Evolutionary conservation across 345 rosid genomes (phyloP), one percentile per base, ranked within the genome.

Genomic region (Moricandia arvensis): DNA sequence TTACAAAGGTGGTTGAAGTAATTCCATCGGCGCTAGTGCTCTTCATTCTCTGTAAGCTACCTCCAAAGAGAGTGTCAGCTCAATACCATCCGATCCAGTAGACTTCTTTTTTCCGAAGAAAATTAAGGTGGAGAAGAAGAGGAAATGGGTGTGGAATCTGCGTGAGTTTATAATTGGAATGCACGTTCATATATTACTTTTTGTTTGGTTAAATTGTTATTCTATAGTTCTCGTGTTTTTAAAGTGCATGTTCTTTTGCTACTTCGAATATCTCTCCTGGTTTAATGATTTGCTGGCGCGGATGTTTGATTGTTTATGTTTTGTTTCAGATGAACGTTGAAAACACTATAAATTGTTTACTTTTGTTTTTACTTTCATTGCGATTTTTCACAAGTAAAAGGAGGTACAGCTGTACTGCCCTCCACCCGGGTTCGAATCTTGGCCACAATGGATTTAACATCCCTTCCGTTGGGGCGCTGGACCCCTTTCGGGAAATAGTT

Each of bases 21-120:
- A 87, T 93, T 63, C 99, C 99, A 68, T 93, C 99, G 1, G 95
- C 98, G 31, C 82, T 96, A 12, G 98, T 93, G 72, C 90, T 96
- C 58, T 91, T 80, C 79, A 93, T 96, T 77, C 83, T 96, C 62
- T 94, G 98, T 5, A 91, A 93, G 88, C 71, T 93, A 89, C 97
- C 97, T 61, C 96, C 98, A 17, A 96, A 91, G 88, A 85, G 99
- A 86, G 58, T 88, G 60, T 89, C 96, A 1, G 93, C 90, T 16
- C 95, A 96, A 41, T 93, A 96, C 83, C 96, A 93, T 79, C 98
- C 91, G 0, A 89, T 91, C 73, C 89, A 87, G 31, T 95, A 89
- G 80, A 53, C 26, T 0, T 16, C 47, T 43, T 43, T 47, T 65
- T 21, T 63, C 77, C 77, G 77, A 81, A 58, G 35, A 71, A 11